Percentiles rank a stretch among this genome's conserved stretches.
Evolutionary conservation across 2,329 filamentous ascomycete species (phyloP).

Genomic region (Alternaria arborescens): DNA sequence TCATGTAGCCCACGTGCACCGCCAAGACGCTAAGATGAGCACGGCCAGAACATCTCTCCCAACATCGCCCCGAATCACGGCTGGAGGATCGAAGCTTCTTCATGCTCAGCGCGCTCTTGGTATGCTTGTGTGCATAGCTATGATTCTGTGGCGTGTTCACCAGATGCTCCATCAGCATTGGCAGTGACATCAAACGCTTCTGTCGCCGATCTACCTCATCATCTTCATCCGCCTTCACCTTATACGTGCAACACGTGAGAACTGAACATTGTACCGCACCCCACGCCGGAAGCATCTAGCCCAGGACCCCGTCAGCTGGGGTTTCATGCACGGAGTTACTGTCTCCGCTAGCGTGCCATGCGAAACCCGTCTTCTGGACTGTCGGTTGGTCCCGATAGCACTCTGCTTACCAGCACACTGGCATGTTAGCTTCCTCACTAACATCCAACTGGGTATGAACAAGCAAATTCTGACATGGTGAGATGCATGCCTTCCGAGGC

Average conservation of each 20-base stretch:
- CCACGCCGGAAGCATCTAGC: neutral
- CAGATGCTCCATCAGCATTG: neutral
- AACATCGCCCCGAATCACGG: neutral
- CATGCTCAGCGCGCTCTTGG: slow-evolving; percentile 1
- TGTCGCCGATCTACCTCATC: neutral
- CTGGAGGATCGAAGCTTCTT: slow-evolving; percentile 11
- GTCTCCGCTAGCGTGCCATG: neutral
- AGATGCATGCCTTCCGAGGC: neutral
- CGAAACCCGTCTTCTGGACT: slow-evolving; percentile 5
- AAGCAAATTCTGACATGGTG: neutral
- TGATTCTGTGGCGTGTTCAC: slow-evolving; percentile 10
- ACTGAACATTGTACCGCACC: neutral
- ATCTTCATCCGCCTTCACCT: neutral
- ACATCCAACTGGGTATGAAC: neutral
- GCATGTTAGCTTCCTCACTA: slow-evolving; percentile 1
- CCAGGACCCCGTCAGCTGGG: neutral
- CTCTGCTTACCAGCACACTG: slow-evolving; percentile 5
- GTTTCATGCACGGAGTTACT: neutral
- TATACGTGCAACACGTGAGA: neutral
- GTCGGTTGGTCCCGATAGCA: slow-evolving; percentile 4
- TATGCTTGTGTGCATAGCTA: neutral
- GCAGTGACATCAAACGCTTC: neutral
- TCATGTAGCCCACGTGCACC: slow-evolving; percentile 9
- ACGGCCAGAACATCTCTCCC: slow-evolving; percentile 1
- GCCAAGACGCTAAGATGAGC: slow-evolving; percentile 5